phyloP scores from a whole-genome alignment of 257 asterid species.

The Solanum appendiculatum region DNA sequence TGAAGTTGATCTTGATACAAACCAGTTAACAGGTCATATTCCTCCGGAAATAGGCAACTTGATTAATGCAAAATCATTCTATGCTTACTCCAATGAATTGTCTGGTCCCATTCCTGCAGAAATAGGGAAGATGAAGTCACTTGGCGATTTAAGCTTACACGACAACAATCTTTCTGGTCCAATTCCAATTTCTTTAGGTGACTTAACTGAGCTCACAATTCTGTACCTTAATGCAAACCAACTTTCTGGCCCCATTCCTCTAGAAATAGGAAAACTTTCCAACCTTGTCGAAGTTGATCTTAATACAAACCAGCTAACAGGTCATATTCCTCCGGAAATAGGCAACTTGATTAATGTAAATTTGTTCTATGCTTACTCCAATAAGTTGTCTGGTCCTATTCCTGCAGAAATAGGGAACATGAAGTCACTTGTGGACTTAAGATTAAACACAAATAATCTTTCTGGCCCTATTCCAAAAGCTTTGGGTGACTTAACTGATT shows the following conservation, averaged over 20 bases:
- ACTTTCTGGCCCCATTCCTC: not conserved
- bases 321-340: not conserved
- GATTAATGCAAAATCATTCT: not conserved
- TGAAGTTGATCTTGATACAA: not conserved
- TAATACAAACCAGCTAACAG: not conserved
- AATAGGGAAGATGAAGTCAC: not conserved
- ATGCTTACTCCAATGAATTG: not conserved
- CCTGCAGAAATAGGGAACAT: not conserved
- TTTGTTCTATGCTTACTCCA: not conserved
- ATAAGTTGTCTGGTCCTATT: too few relatives aligned
- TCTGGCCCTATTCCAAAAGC: not conserved
- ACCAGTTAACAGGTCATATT: not conserved
- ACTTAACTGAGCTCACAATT: not conserved
- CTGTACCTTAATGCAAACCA: not conserved
- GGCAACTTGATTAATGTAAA: not conserved
- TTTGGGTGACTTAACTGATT: not conserved
- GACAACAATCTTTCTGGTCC: not conserved
- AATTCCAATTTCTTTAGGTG: conserved; percentile 1
- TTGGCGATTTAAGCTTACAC: not conserved
- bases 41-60: not conserved
- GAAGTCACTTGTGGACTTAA: not conserved
- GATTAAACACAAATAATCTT: not conserved
- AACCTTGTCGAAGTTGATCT: not conserved
- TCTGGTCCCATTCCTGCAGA: not conserved
- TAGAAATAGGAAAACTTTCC: not conserved